Evolutionary conservation across 345 rosid genomes (phyloP).

Genomic region (Isatis tinctoria): DNA sequence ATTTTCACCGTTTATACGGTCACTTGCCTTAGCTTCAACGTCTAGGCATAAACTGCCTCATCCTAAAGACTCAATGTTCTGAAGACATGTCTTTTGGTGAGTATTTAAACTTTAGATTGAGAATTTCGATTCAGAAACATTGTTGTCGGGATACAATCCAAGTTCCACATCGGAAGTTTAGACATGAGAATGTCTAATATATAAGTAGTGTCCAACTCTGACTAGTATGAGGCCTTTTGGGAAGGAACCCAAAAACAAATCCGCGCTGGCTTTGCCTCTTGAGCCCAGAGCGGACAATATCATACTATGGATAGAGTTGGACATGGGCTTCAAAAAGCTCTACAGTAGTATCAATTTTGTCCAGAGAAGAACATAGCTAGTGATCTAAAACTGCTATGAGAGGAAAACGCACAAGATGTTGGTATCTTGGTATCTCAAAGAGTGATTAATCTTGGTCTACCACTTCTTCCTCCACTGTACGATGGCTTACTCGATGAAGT

Average conservation of each 20-base stretch:
- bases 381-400: conserved; percentile 45
- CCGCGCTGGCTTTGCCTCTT: too few species aligned
- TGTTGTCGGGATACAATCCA: too few species aligned
- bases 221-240: too few species aligned
- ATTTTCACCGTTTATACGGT: conserved; percentile 69
- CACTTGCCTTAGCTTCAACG: conserved; percentile 44
- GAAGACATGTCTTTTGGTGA: conserved; percentile 31
- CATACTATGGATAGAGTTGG: too few species aligned
- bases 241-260: too few species aligned
- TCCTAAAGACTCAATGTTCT: conserved; percentile 22
- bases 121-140: conserved; percentile 23
- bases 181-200: too few species aligned
- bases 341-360: conserved; percentile 58
- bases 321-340: conserved; percentile 58
- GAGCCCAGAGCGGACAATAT: too few species aligned
- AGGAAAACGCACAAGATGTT: conserved; percentile 45
- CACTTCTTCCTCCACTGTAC: conserved; percentile 82
- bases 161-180: too few species aligned
- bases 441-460: conserved; percentile 80
- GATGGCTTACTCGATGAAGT: conserved; percentile 81
- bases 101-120: background rate
- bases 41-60: conserved; percentile 32
- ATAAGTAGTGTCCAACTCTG: conserved; percentile 41
- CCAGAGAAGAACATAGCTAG: conserved; percentile 36
- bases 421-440: conserved; percentile 87